These are phyloP conservation scores for Dactylellina parvicollis DNA, from an alignment of 2,329 filamentous ascomycete genomes.

Conservation along the genomic window DNA sequence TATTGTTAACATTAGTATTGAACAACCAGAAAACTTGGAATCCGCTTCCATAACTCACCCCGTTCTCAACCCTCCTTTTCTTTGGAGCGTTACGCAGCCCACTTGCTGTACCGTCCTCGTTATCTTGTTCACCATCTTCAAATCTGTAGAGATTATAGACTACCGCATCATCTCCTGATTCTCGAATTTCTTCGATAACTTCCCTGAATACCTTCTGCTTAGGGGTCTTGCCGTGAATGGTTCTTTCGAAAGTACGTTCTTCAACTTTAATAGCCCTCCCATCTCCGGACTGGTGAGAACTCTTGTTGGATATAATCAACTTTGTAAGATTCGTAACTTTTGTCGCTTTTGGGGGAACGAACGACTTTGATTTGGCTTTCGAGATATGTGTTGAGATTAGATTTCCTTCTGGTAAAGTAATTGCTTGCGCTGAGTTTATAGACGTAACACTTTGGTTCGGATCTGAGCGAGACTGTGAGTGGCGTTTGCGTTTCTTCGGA, in stretches of 20 bases:
- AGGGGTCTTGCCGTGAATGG: slow-evolving; percentile 3
- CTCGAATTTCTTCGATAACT: slow-evolving; percentile 16
- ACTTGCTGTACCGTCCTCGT: background rate
- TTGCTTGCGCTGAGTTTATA: no score
- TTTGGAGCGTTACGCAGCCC: background rate
- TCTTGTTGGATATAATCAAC: background rate
- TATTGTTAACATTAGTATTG: background rate
- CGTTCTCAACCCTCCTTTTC: background rate
- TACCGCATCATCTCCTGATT: slow-evolving; percentile 5
- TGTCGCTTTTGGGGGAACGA: slow-evolving; percentile 28
- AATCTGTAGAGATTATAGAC: slow-evolving; percentile 31
- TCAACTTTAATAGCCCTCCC: slow-evolving; percentile 15
- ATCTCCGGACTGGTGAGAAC: background rate
- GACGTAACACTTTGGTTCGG: no score
- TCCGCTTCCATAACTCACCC: background rate
- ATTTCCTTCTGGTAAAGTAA: slow-evolving; percentile 22
- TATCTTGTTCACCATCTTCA: slow-evolving; percentile 3
- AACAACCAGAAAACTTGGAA: background rate
- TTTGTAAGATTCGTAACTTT: slow-evolving; percentile 20
- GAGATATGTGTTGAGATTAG: slow-evolving; percentile 31
- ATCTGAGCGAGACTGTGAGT: background rate
- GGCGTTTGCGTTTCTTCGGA: slow-evolving; percentile 11
- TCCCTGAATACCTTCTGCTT: slow-evolving; percentile 11
- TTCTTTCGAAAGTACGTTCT: slow-evolving; percentile 17
- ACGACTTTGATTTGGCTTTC: slow-evolving; percentile 21